A percentile compares a stretch with the other conserved stretches of the same genome.
phyloP scores from a whole-genome alignment of 2,329 filamentous ascomycete genomes.

The Penicillium olsonii region DNA sequence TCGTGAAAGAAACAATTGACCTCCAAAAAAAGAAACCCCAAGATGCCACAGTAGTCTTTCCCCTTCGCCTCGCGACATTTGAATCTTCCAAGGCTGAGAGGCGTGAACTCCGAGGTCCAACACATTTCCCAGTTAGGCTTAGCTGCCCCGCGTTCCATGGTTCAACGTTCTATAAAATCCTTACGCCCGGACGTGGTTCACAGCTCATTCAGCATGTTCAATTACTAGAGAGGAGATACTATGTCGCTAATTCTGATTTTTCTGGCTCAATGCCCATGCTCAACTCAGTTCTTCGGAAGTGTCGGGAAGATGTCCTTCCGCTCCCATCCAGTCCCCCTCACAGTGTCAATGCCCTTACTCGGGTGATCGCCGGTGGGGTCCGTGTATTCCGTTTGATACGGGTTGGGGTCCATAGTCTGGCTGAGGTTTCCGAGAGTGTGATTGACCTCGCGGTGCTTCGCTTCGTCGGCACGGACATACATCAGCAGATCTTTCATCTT shows the following conservation, averaged over 20 bases:
- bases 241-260: background rate
- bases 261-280: background rate
- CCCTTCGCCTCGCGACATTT: too few species aligned
- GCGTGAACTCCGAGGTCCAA: constrained; percentile 2
- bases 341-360: constrained; percentile 65
- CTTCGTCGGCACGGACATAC: constrained; percentile 89
- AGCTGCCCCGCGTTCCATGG: constrained; percentile 27
- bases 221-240: constrained; percentile 7
- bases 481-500: constrained; percentile 84
- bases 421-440: constrained; percentile 89
- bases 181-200: background rate
- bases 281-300: background rate
- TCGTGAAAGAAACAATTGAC: constrained; percentile 9
- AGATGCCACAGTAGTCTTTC: background rate
- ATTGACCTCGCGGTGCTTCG: constrained; percentile 90
- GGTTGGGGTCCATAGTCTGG: constrained; percentile 85
- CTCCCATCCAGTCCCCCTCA: constrained; percentile 76
- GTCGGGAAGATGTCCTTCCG: constrained; percentile 70
- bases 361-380: constrained; percentile 67
- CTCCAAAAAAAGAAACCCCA: background rate
- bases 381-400: constrained; percentile 83
- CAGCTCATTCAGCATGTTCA: background rate
- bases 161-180: background rate
- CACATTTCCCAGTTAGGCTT: constrained; percentile 25
- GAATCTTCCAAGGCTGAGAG: background rate